These are phyloP conservation scores for Barnettozyma sp. DNA, from an alignment of 805 yeast species.

Conservation along the genomic window DNA sequence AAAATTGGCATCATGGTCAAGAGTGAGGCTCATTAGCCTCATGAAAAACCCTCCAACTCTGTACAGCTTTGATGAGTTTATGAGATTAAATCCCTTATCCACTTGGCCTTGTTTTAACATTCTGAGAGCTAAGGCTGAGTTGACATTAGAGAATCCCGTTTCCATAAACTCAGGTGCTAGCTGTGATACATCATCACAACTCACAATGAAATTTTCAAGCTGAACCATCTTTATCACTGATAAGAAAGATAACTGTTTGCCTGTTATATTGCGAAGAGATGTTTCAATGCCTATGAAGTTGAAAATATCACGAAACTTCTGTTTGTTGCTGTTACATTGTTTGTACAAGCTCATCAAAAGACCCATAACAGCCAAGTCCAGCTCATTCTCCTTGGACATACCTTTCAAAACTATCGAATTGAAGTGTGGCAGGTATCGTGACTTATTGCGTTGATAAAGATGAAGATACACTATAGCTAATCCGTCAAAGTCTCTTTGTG, in stretches of 20 bases:
- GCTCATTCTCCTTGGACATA: slow-evolving; percentile 13
- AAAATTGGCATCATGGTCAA: too few relatives aligned
- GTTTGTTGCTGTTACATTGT: slow-evolving; percentile 8
- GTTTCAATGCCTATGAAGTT: slow-evolving; percentile 9
- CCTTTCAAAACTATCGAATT: slow-evolving; percentile 9
- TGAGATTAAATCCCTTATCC: slow-evolving; percentile 9
- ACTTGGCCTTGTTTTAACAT: slow-evolving; percentile 5
- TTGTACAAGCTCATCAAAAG: slow-evolving; percentile 13
- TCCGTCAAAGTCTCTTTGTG: slow-evolving; percentile 11
- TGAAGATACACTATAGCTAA: slow-evolving; percentile 10
- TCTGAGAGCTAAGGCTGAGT: slow-evolving; percentile 10
- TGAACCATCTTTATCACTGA: slow-evolving; percentile 13
- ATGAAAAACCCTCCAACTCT: slow-evolving; percentile 15
- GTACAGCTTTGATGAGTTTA: slow-evolving; percentile 2
- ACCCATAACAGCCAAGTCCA: slow-evolving; percentile 12
- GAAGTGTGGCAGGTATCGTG: slow-evolving; percentile 4
- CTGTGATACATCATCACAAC: slow-evolving; percentile 7
- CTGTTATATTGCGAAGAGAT: slow-evolving; percentile 3
- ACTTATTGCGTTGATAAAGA: slow-evolving; percentile 6
- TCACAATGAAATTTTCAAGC: slow-evolving; percentile 11
- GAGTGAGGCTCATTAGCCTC: too few relatives aligned
- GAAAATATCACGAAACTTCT: slow-evolving; percentile 11
- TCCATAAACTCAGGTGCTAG: slow-evolving; percentile 14
- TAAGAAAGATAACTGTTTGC: slow-evolving; percentile 7
- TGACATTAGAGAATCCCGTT: slow-evolving; percentile 14